Conservation (phyloP, 1,139 yeast species). For the Geotrichum klebahnii region DNA sequence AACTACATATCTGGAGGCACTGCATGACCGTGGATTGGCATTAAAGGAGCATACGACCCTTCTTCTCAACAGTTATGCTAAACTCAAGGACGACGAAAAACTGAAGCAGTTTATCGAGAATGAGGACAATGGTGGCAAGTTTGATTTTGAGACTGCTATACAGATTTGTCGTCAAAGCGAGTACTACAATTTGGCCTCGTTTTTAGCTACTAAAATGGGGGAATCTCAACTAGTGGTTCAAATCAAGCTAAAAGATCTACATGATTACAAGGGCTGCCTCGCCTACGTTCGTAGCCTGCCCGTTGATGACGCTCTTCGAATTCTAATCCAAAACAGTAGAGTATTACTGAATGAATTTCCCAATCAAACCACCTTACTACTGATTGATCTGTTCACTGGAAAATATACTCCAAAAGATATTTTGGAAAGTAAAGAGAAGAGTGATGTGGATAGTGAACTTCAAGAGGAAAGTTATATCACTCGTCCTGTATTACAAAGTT, state of each 20-base stretch:
- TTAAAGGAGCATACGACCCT: slow-evolving; percentile 77
- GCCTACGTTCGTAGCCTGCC: slow-evolving; percentile 64
- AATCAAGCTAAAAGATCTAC: slow-evolving; percentile 64
- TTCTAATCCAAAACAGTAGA: slow-evolving; percentile 64
- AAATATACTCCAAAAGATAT: slow-evolving; percentile 44
- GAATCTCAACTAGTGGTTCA: slow-evolving; percentile 76
- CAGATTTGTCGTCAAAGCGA: slow-evolving; percentile 75
- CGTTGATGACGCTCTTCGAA: slow-evolving; percentile 73
- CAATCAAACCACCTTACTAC: slow-evolving; percentile 71
- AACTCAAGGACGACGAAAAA: slow-evolving; percentile 59
- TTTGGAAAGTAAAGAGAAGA: slow-evolving; percentile 11
- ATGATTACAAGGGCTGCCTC: slow-evolving; percentile 60
- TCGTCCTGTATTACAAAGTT: slow-evolving; percentile 58
- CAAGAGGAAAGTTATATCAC: slow-evolving; percentile 22
- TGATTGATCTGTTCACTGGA: slow-evolving; percentile 88
- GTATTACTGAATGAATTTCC: slow-evolving; percentile 64
- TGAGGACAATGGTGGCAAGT: slow-evolving; percentile 41
- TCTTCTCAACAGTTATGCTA: slow-evolving; percentile 76
- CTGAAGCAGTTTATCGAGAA: slow-evolving; percentile 55
- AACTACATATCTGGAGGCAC: slow-evolving; percentile 59
- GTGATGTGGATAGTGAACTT: slow-evolving; percentile 12
- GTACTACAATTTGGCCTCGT: slow-evolving; percentile 64
- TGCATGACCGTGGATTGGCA: slow-evolving; percentile 54
- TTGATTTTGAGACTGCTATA: slow-evolving; percentile 70
- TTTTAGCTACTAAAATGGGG: slow-evolving; percentile 63